Evolutionary conservation across 176 grass and related monocot species (phyloP), one percentile per base, ranked within the genome.

Genomic region (Aegilops tauschii): DNA sequence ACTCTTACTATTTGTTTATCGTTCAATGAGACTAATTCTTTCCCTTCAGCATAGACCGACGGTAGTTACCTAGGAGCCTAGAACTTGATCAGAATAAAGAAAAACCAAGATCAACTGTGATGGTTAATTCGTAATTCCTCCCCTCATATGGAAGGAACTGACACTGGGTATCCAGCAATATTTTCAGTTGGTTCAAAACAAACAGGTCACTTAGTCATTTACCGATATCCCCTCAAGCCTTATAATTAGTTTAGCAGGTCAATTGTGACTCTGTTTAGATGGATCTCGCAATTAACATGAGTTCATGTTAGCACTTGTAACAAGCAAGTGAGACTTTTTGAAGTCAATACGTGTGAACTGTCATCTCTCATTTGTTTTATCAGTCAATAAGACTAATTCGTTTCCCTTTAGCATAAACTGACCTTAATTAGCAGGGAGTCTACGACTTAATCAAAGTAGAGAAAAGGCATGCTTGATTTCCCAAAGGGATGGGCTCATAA

Each of bases 221-320:
- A 82, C 1, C 52, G 47, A 50, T 50, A 16, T 50, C 47, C 30
- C 65, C 21, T 27, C 4, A 18, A 82, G 20, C 35, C 30, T 5
- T 70, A 12, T 11, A 82, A n/a, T 69, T 71, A 56, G 35, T 82
- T 58, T 82, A 70, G 42, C 20, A 82, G 23, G 20, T 54, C 65
- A 6, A 73, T 16, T 6, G 20, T 4, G 20, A 21, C 18, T 52
- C 18, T 52, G 49, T 52, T 17, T 52, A 52, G 36, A 32, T 70
- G 21, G 68, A 70, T 39, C 18, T 66, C 34, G 20, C 20, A 39
- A 70, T 39, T 39, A 34, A 39, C 68, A 70, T 70, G 68, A 10
- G 20, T 40, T 21, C 69, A 40, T 71, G 69, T 44, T 73, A 73
- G 37, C 21, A 73, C 70, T 40, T 2, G 10, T 17, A 29, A 66